These are phyloP conservation scores for Globisporangium acanthophoron DNA, from an alignment of 352 stramenopile genomes.

Conservation along the genomic window DNA sequence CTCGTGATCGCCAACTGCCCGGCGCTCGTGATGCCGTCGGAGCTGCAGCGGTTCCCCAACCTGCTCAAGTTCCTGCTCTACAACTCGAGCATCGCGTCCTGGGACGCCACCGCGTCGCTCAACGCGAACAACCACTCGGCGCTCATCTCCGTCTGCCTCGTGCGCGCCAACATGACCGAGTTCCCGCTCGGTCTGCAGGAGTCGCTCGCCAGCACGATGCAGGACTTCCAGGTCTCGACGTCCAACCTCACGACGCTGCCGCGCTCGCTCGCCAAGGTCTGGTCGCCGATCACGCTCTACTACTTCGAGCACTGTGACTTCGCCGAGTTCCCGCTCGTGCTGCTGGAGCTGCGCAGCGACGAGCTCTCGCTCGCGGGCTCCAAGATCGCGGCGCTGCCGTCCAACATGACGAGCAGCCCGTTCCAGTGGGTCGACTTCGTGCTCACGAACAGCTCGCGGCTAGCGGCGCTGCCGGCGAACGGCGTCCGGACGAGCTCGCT, in stretches of 20 bases:
- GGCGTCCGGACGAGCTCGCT: conserved; percentile 16
- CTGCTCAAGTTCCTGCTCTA: conserved; percentile 31
- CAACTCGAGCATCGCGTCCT: conserved; percentile 27
- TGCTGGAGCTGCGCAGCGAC: conserved; percentile 13
- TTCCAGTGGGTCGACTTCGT: conserved; percentile 18
- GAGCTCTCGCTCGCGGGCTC: conserved; percentile 16
- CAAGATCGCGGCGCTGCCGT: conserved; percentile 13
- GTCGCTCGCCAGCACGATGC: conserved; percentile 5
- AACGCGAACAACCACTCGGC: conserved; percentile 16
- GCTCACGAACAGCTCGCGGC: conserved; percentile 8
- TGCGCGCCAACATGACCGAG: conserved; percentile 15
- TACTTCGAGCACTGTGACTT: conserved; percentile 20
- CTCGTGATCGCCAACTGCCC: conserved; percentile 30
- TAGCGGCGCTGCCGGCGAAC: conserved; percentile 8
- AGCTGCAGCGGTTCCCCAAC: conserved; percentile 23
- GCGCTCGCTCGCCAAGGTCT: neutral
- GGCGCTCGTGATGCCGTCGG: conserved; percentile 17
- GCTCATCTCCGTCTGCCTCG: conserved; percentile 11
- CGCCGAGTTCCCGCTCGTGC: conserved; percentile 7
- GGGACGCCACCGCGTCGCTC: conserved; percentile 18
- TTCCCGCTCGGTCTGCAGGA: conserved; percentile 12
- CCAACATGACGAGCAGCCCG: conserved; percentile 16
- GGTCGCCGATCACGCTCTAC: conserved; percentile 11
- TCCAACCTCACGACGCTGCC: conserved; percentile 13
- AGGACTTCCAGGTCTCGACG: conserved; percentile 12